These are phyloP conservation scores for Puccinellia tenuiflora DNA, from an alignment of 176 grass and related monocot species.

Conservation along the genomic window DNA sequence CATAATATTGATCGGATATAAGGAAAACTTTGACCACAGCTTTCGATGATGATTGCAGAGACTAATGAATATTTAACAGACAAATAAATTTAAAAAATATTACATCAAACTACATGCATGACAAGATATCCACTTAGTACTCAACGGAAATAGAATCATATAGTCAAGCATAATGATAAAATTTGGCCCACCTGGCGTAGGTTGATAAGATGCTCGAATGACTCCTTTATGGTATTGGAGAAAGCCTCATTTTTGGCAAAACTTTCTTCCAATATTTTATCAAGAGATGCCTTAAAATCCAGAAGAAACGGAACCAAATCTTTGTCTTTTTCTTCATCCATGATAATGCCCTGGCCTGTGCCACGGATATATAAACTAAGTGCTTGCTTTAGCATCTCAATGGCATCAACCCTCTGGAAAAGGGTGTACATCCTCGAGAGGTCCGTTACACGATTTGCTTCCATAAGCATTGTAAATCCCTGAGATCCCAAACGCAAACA, in stretches of 20 bases:
- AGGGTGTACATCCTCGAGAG: constrained; percentile 83
- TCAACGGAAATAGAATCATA: background rate
- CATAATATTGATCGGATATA: background rate
- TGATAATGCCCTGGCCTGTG: constrained; percentile 78
- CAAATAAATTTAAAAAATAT: background rate
- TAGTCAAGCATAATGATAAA: constrained; percentile 6
- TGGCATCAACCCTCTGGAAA: constrained; percentile 95
- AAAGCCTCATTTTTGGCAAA: constrained; percentile 91
- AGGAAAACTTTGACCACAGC: background rate
- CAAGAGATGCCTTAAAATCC: constrained; percentile 92
- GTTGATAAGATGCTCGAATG: constrained; percentile 99
- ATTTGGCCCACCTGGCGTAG: constrained; percentile 73
- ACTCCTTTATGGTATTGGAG: constrained; percentile 97
- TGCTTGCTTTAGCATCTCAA: constrained; percentile 79
- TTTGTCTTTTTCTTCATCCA: constrained; percentile 98
- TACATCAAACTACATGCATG: background rate
- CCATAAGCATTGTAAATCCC: constrained; percentile 97
- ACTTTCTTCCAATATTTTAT: constrained; percentile 97
- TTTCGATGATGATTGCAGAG: background rate
- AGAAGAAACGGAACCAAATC: constrained; percentile 91
- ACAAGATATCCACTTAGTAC: constrained; percentile 2
- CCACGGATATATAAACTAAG: constrained; percentile 87
- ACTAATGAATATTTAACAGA: background rate
- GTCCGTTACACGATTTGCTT: constrained; percentile 84
- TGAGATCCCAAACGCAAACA: constrained; percentile 20